Evolutionary conservation across 306 rosid species (phyloP).

Genomic region (Leucaena leucocephala): DNA sequence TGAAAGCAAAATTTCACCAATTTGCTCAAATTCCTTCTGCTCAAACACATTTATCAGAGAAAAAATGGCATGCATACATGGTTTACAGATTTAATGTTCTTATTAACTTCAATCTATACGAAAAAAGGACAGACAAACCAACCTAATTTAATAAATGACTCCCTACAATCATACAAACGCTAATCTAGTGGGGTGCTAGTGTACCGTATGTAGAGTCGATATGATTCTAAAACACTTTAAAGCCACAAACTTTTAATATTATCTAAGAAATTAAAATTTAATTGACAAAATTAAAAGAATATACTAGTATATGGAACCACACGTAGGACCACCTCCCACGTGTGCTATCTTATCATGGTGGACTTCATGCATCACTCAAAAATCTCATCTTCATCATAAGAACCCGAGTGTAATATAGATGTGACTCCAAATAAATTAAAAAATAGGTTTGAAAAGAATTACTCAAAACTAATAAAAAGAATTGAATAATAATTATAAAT

Average conservation of each 20-base stretch:
- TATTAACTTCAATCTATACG: background rate
- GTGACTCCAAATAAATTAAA: background rate
- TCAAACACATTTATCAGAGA: background rate
- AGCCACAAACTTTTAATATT: background rate
- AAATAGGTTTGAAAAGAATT: background rate
- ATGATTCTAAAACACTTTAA: background rate
- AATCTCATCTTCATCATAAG: background rate
- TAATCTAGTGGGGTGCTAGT: background rate
- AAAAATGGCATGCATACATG: background rate
- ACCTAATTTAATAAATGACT: background rate
- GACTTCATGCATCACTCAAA: background rate
- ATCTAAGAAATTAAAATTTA: background rate
- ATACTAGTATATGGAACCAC: background rate
- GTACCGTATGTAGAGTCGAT: background rate
- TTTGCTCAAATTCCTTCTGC: constrained; percentile 37
- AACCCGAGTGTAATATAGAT: background rate
- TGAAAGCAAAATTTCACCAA: constrained; percentile 20
- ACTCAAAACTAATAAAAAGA: background rate
- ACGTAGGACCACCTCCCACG: background rate
- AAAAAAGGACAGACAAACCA: background rate
- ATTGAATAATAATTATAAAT: background rate
- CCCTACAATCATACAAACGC: background rate
- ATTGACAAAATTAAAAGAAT: background rate
- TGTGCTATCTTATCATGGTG: background rate
- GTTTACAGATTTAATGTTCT: background rate